Percentiles rank a stretch among this genome's conserved stretches.
phyloP scores from a whole-genome alignment of 1,139 yeast species.

The Meyerozyma carpophila region DNA sequence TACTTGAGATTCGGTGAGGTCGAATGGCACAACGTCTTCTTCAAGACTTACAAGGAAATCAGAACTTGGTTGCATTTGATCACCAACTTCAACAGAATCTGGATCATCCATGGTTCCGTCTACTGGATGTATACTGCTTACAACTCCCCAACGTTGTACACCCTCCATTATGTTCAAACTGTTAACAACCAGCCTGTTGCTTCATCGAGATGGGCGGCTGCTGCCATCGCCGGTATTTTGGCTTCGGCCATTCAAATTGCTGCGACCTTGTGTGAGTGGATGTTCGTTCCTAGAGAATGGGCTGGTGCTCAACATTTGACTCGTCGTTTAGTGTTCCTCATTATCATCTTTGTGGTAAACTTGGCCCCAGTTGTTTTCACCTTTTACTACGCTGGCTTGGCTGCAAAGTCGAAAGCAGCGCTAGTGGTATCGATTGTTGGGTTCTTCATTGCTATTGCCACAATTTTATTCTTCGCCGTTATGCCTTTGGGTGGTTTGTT shows the following conservation, averaged over 20 bases:
- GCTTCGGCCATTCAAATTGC: conserved; percentile 76
- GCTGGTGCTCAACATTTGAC: conserved; percentile 97
- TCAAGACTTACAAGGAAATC: conserved; percentile 93
- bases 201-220: conserved; percentile 88
- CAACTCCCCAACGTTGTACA: conserved; percentile 88
- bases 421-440: conserved; percentile 80
- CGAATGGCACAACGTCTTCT: conserved; percentile 86
- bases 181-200: conserved; percentile 79
- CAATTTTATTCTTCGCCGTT: conserved; percentile 78
- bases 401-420: conserved; percentile 67
- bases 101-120: conserved; percentile 86
- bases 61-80: conserved; percentile 97
- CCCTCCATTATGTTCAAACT: conserved; percentile 79
- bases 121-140: conserved; percentile 95
- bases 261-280: conserved; percentile 93
- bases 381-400: conserved; percentile 74
- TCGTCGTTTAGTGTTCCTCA: conserved; percentile 76
- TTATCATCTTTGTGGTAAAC: conserved; percentile 62
- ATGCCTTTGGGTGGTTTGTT: conserved; percentile 98
- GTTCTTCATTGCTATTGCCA: conserved; percentile 81
- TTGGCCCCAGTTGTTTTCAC: conserved; percentile 85
- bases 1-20: conserved; percentile 88
- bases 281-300: conserved; percentile 96
- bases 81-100: conserved; percentile 95
- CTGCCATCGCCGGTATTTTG: conserved; percentile 87